Evolutionary conservation across 106 monocot genomes (phyloP), one percentile per base, ranked within the genome.

Genomic region (Amphibolis antarctica): DNA sequence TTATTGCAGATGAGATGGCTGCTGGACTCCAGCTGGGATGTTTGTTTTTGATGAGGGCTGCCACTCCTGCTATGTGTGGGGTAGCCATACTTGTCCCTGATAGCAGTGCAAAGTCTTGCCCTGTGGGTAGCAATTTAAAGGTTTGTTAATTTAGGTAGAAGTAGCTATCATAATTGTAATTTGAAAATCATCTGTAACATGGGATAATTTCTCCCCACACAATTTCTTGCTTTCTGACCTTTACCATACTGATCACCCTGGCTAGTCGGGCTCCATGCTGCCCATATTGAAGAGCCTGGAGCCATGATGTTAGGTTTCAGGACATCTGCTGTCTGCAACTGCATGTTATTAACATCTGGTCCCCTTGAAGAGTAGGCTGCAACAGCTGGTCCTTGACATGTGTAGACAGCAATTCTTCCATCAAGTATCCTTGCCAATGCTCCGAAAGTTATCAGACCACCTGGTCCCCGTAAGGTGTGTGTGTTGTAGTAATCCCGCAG

Each of bases 41-140:
- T 61, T 53, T 70, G 56, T 91, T 86, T 60, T 81, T 86, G 66
- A 91, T 83, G 43, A 91, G 25, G 10, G 90, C 90, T 3, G 80
- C 83, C 9, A 91, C 63, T 3, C 90, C 90, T 0, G 90, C 71
- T 14, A 91, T 66, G 56, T 91, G 90, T 7, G 90, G 90, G 24
- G 90, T 67, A 7, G 90, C 86, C 84, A 90, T 84, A 69, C 90
- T 90, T 21, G 90, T 86, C 14, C 89, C 89, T 4, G 89, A 80
- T 5, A 75, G 60, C 23, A 85, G 27, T 0, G 82, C 82, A 23
- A 83, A 90, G 7, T 73, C 65, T 62, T 86, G 79, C 3, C 82
- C 88, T 79, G 57, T 1, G 19, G 22, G 28, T 31, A 0, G 28
- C 18, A 26, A 57, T 4, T 5, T 14, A 50, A 36, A 36, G 36